Base-by-base conservation (phyloP, 169 alveolate species). In the Eimeria mitis region DNA sequence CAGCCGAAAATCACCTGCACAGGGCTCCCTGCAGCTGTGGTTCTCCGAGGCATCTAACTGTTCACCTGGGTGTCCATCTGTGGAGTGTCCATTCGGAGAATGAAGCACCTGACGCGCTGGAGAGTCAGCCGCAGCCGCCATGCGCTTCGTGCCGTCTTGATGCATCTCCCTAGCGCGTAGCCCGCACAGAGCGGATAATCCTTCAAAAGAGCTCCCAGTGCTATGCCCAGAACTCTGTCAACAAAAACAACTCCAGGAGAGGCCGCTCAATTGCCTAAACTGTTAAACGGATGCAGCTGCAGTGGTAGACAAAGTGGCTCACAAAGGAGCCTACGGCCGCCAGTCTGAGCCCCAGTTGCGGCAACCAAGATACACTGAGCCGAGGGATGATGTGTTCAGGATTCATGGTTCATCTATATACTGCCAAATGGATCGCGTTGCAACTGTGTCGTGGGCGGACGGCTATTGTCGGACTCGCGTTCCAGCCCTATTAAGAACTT, bases 331-430 rank as follows among this genome's bases (percentile, higher is more conserved):
- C 88, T 44, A 78, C 47, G 54, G 88, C 88, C 44, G 44, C 88
- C 88, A 78, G 68, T 52, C 49, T 44, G 21, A 44, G 65, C 31
- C 70, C 68, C 40, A 78, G 47, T 49, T 49, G 65, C 49, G 68
- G 88, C 88, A 78, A 78, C 40, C 68, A 31, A 49, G 68, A 49
- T 28, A 28, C 88, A 78, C 44, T 28, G 88, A 78, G 25, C 44
- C 68, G 65, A 31, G 31, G 11, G 3, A 44, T 75, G 40, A 78
- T 47, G 9, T n/a, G 88, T 78, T 78, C 88, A 44, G 68, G 65
- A 78, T 49, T 78, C 88, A 78, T 78, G 88, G 88, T 78, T 78
- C 54, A 44, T 52, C 88, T 78, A 68, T 52, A 31, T 68, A 78
- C 88, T 78, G 88, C 65, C 68, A 78, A 78, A 47, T 34, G 61